Percentiles rank a stretch among this genome's conserved stretches.
phyloP scores from a whole-genome alignment of 1,139 yeast species.

The Suhomyces taliae region DNA sequence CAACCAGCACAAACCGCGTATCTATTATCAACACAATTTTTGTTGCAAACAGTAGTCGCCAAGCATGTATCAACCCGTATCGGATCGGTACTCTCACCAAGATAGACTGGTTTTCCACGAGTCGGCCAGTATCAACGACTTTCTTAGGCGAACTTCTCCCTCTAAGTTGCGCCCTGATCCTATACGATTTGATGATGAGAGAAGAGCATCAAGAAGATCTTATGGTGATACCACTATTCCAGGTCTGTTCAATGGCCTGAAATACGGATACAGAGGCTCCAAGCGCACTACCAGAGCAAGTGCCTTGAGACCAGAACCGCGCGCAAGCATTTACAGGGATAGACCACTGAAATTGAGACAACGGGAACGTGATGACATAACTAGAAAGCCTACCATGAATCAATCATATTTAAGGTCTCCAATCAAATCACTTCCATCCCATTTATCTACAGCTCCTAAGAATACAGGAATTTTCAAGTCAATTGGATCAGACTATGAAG shows the following conservation, averaged over 20 bases:
- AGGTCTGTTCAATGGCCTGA: not conserved
- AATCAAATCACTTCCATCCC: conserved; percentile 7
- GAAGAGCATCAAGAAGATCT: not conserved
- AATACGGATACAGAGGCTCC: not conserved
- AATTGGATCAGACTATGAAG: not conserved
- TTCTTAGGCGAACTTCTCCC: not conserved
- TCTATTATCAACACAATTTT: not conserved
- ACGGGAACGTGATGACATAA: not conserved
- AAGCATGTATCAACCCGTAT: not conserved
- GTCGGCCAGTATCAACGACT: conserved; percentile 2
- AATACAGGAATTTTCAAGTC: not conserved
- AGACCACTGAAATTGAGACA: no score
- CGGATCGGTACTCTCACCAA: not conserved
- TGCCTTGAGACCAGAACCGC: not conserved
- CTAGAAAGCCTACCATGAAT: not conserved
- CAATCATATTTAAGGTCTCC: conserved; percentile 8
- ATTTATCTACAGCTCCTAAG: not conserved
- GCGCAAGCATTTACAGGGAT: no score
- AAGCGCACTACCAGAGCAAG: not conserved
- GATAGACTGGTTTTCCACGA: conserved; percentile 6
- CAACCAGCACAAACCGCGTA: no score
- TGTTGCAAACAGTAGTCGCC: not conserved
- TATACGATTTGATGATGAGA: not conserved
- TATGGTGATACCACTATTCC: not conserved
- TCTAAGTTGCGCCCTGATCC: no score